Evolutionary conservation across 1,284 basidiomycete genomes (phyloP), one percentile per base, ranked within the genome.

Genomic region (Omphalotus olearius): DNA sequence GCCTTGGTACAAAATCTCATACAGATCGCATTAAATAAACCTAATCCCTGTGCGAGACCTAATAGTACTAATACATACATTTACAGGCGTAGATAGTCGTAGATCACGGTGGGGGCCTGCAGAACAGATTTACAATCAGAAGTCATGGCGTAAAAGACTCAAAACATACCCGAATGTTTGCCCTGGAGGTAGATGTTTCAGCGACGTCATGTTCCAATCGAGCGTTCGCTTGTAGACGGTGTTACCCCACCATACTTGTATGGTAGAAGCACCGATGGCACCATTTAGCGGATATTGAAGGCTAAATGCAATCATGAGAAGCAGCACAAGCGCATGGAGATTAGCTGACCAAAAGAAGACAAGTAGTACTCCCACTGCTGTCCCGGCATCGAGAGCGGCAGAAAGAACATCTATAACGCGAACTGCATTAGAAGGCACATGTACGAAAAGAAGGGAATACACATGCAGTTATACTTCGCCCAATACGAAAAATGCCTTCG

Each of bases 241-340:
- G 57, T 88, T 88, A 14, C 87, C 87, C 87, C 86, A 89, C 87
- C 86, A 89, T 2, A 51, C 51, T 56, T 79, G 77, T 42, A 88
- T 66, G 1, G 62, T 82, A 44, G 71, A 65, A 28, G 57, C 20
- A 20, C 85, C 84, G 57, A 88, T 85, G 10, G 64, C 66, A n/a
- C 81, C 82, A 54, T 84, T 75, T 55, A 58, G 60, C 1, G 86
- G 86, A 58, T 81, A 88, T 63, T 87, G 80, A 41, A 89, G 68
- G 50, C 66, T 66, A 72, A 88, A 88, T 71, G 86, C 87, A 52
- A 86, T 81, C 55, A 84, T 54, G 44, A 83, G 10, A 85, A 72
- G n/a, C 82, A 74, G 63, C 79, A 79, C 56, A 84, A 63, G 3
- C 81, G 80, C 79, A 13, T 80, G 13, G 83, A 44, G 83, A 67